Evolutionary conservation across 306 rosid genomes (phyloP).

Genomic region (Quercus ilex): DNA sequence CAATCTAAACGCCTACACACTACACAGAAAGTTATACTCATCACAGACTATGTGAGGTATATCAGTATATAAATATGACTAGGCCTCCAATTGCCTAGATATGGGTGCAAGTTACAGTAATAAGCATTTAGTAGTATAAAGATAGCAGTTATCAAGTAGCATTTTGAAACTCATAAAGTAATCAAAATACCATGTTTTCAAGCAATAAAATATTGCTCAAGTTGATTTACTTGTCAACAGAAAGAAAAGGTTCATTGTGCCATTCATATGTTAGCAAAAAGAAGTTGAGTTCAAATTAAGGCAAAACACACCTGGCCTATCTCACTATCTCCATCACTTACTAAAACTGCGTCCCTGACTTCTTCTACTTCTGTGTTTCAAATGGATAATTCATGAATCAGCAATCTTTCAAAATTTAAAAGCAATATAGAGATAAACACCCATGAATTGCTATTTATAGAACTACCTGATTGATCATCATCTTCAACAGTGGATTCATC

Average conservation of each 20-base stretch:
- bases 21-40: not conserved
- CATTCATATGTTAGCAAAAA: not conserved
- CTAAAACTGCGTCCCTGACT: constrained; percentile 74
- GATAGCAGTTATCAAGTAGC: not conserved
- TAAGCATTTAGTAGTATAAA: not conserved
- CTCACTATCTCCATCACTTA: constrained; percentile 87
- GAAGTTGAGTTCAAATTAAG: not conserved
- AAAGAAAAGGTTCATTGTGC: not conserved
- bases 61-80: too few relatives aligned
- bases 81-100: too few relatives aligned
- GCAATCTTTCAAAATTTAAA: not conserved
- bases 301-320: constrained; percentile 81
- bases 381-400: constrained; percentile 11
- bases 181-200: not conserved
- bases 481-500: constrained; percentile 49
- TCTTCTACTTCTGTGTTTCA: constrained; percentile 52
- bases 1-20: constrained; percentile 14
- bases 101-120: not conserved
- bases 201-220: not conserved
- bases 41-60: not conserved
- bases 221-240: not conserved
- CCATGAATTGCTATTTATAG: not conserved
- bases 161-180: not conserved
- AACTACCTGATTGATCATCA: constrained; percentile 52
- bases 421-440: not conserved